Evolutionary conservation across 202 grass and related monocot species (phyloP).

Genomic region (Zizania palustris): DNA sequence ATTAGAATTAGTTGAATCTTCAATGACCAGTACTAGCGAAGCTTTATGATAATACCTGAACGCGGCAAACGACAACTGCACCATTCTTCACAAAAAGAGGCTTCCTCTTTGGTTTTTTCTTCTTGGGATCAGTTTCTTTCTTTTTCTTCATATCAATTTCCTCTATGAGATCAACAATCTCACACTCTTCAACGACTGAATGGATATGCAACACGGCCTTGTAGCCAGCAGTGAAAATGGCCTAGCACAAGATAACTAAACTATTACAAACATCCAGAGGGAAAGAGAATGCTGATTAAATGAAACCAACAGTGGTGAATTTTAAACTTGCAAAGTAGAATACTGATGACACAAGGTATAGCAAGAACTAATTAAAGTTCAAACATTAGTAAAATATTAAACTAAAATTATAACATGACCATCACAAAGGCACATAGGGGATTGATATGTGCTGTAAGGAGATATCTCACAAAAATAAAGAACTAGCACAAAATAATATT

Average conservation of each 20-base stretch:
- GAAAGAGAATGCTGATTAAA: not conserved
- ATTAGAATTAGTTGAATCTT: slow-evolving; percentile 19
- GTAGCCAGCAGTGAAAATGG: slow-evolving; percentile 96
- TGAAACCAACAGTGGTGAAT: slow-evolving; percentile 5
- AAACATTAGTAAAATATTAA: not conserved
- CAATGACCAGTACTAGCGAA: not conserved
- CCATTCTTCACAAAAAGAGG: slow-evolving; percentile 99
- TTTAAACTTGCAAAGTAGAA: not conserved
- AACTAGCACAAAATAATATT: not conserved
- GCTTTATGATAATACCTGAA: slow-evolving; percentile 58
- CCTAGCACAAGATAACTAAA: slow-evolving; percentile 43
- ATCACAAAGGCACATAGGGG: not conserved
- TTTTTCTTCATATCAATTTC: slow-evolving; percentile 87
- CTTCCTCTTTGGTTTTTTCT: slow-evolving; percentile 79
- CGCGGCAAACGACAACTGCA: slow-evolving; percentile 82
- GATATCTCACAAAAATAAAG: not conserved
- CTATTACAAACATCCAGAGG: slow-evolving; percentile 17
- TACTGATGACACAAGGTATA: not conserved
- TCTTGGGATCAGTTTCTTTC: slow-evolving; percentile 80
- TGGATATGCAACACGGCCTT: slow-evolving; percentile 97
- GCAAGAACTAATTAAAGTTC: not conserved
- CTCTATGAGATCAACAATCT: slow-evolving; percentile 97
- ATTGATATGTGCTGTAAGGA: not conserved
- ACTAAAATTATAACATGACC: not conserved
- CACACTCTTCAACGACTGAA: slow-evolving; percentile 93